Conservation (phyloP, 345 rosid genomes). For the Brassica rapa region DNA sequence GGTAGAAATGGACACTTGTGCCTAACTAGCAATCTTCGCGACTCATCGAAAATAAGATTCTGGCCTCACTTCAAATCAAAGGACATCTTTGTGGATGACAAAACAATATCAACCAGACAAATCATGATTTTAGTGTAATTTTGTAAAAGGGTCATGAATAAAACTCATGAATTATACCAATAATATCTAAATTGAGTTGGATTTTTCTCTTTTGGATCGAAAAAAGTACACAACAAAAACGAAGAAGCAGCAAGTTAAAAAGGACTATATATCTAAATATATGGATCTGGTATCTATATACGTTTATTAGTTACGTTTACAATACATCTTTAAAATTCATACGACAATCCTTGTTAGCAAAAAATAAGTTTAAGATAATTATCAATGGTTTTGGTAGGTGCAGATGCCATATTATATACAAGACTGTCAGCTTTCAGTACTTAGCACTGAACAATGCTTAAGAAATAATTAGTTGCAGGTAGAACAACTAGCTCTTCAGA, state of each 20-base stretch:
- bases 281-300: background rate
- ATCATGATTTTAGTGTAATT: conserved; percentile 13
- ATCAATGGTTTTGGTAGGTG: conserved; percentile 1
- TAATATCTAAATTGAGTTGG: background rate
- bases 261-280: conserved; percentile 2
- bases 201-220: conserved; percentile 4
- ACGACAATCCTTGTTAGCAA: background rate
- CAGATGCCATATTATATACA: conserved; percentile 1
- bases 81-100: conserved; percentile 15
- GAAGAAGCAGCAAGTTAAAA: background rate
- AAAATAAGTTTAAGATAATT: background rate
- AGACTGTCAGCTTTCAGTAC: background rate
- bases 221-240: background rate
- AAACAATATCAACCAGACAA: conserved; percentile 8
- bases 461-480: conserved; percentile 4
- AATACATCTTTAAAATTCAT: background rate
- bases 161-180: conserved; percentile 14
- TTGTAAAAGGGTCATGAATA: conserved; percentile 10
- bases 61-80: conserved; percentile 6
- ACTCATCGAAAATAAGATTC: conserved; percentile 3
- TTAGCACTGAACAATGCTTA: background rate
- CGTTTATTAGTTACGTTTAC: background rate
- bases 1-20: conserved; percentile 13
- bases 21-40: background rate
- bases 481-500: conserved; percentile 19